A percentile compares a stretch with the other conserved stretches of the same genome.
These are phyloP conservation scores for Adansonia digitata DNA, from an alignment of 345 rosid genomes.

Conservation along the genomic window DNA sequence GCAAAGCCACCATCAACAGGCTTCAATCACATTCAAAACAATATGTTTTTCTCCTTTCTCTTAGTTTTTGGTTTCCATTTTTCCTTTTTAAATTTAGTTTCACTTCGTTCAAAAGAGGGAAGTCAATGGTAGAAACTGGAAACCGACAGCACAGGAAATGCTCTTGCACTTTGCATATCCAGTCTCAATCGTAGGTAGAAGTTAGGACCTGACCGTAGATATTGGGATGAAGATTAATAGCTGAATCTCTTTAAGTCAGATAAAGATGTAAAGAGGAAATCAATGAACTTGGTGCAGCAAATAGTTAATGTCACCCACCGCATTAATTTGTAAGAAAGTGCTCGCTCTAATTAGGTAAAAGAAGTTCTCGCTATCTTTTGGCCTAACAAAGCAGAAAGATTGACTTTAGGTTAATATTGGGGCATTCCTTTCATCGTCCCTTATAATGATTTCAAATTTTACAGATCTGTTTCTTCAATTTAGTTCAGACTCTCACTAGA, in stretches of 20 bases:
- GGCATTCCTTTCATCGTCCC: neutral
- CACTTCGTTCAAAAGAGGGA: neutral
- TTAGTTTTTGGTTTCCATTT: neutral
- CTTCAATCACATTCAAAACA: neutral
- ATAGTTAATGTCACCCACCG: constrained; percentile 11
- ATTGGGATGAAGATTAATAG: neutral
- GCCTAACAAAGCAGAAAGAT: constrained; percentile 12
- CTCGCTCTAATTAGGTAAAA: constrained; percentile 4
- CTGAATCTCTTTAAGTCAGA: neutral
- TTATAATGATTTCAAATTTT: neutral
- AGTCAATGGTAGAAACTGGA: neutral
- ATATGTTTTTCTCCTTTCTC: neutral
- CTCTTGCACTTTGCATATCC: neutral
- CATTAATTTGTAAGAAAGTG: constrained; percentile 1
- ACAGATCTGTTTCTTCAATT: neutral
- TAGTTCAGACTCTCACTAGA: neutral
- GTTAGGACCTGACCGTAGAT: neutral
- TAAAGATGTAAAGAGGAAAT: neutral
- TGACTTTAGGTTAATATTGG: neutral
- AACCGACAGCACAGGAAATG: neutral
- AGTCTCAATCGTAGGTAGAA: neutral
- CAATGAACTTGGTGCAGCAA: neutral
- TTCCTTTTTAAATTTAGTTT: neutral
- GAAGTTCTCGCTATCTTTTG: constrained; percentile 18
- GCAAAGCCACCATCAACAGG: neutral